Evolutionary conservation across 257 asterid species (phyloP).

Genomic region (Solanum arcanum): DNA sequence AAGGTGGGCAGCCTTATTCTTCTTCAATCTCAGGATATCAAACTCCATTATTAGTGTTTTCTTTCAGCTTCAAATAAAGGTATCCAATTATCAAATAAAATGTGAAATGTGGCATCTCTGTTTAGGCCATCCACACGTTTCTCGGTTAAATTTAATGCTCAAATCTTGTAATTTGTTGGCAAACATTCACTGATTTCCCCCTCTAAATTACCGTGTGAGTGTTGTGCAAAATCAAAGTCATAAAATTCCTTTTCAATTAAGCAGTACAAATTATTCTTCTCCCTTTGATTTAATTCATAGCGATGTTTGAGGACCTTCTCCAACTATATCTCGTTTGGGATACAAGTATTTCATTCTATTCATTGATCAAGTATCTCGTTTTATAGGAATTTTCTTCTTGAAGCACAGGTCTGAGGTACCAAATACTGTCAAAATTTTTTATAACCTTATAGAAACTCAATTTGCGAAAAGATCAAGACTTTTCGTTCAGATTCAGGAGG

Average conservation of each 20-base stretch:
- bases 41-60: not conserved
- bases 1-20: not conserved
- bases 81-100: not conserved
- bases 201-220: not conserved
- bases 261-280: not conserved
- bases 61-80: not conserved
- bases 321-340: not conserved
- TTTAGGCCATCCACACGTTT: not conserved
- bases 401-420: not conserved
- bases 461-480: not conserved
- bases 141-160: not conserved
- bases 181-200: not conserved
- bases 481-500: not conserved
- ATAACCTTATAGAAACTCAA: not conserved
- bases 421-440: not conserved
- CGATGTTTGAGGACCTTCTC: not conserved
- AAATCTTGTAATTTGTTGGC: no score
- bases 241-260: not conserved
- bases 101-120: not conserved
- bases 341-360: slow-evolving; percentile 2
- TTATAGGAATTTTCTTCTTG: not conserved
- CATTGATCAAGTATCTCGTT: not conserved
- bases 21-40: not conserved
- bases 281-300: not conserved
- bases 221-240: not conserved